Evolutionary conservation across 306 rosid genomes (phyloP).

Genomic region (Carpinus viminea): DNA sequence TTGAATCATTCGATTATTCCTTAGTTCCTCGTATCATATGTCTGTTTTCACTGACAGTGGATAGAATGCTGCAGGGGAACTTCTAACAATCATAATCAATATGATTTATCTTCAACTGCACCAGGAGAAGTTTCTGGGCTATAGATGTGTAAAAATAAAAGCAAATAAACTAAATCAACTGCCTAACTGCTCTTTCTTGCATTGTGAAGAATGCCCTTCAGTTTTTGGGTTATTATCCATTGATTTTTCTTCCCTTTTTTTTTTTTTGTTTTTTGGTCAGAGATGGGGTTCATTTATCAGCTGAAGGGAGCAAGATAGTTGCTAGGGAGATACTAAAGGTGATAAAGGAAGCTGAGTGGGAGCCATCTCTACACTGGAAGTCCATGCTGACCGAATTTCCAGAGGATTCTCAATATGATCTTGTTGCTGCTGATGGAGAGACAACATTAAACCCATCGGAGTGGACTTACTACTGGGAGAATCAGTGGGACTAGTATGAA

Average conservation of each 20-base stretch:
- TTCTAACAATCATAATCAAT: neutral
- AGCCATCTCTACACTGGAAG: slow-evolving; percentile 89
- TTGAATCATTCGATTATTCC: slow-evolving; percentile 8
- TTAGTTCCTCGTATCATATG: neutral
- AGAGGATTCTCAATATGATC: slow-evolving; percentile 82
- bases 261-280: slow-evolving; percentile 37
- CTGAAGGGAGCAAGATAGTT: slow-evolving; percentile 87
- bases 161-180: neutral
- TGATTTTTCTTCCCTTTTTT: neutral
- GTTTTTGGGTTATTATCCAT: neutral
- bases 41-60: slow-evolving; percentile 9
- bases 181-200: neutral
- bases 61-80: neutral
- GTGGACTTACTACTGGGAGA: slow-evolving; percentile 77
- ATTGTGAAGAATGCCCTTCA: neutral
- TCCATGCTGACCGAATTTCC: slow-evolving; percentile 74
- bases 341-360: slow-evolving; percentile 81
- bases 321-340: slow-evolving; percentile 76
- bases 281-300: slow-evolving; percentile 89
- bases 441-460: slow-evolving; percentile 75
- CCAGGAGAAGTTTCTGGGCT: neutral
- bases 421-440: slow-evolving; percentile 81
- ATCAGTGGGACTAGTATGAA: slow-evolving; percentile 62
- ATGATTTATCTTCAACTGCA: neutral
- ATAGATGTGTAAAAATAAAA: neutral